Percentiles rank a stretch among this genome's conserved stretches.
Evolutionary conservation across 2,329 filamentous ascomycete species (phyloP).

Genomic region (Thelonectria blattea): DNA sequence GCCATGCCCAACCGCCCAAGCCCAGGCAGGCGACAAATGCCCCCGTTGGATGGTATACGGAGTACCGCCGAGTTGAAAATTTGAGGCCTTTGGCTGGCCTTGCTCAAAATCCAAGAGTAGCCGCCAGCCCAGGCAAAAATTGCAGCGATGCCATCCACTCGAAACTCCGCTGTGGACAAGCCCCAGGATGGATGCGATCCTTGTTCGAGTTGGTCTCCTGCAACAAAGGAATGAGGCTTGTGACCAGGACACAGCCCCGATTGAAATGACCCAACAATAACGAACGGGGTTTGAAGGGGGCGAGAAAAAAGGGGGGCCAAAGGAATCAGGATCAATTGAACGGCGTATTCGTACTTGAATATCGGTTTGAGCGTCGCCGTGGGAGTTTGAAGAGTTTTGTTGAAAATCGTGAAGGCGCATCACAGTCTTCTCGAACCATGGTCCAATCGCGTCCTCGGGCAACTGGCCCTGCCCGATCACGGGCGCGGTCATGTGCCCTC

Average conservation of each 20-base stretch:
- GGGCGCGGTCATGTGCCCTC: constrained; percentile 20
- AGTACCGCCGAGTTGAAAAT: neutral
- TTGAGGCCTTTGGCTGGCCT: constrained; percentile 1
- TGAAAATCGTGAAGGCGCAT: neutral
- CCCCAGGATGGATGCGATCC: neutral
- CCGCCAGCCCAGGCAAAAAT: constrained; percentile 9
- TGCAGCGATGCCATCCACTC: constrained; percentile 3
- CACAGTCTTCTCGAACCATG: neutral
- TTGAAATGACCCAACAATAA: constrained; percentile 14
- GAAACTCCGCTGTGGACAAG: neutral
- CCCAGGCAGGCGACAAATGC: too few species aligned
- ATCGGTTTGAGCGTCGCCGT: too few species aligned
- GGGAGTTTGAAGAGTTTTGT: neutral
- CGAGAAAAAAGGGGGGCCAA: neutral
- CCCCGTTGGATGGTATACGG: neutral
- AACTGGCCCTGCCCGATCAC: constrained; percentile 14
- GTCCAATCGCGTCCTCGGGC: neutral
- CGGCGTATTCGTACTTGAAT: neutral
- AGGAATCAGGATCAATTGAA: neutral
- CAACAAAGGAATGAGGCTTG: constrained; percentile 22
- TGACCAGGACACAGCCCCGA: constrained; percentile 21
- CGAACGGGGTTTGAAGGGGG: neutral
- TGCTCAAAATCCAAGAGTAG: constrained; percentile 4
- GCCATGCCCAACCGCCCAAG: neutral
- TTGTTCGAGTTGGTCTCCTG: constrained; percentile 13